Evolutionary conservation across 2,329 filamentous ascomycete species (phyloP).

Genomic region (Cladosporium phlei): DNA sequence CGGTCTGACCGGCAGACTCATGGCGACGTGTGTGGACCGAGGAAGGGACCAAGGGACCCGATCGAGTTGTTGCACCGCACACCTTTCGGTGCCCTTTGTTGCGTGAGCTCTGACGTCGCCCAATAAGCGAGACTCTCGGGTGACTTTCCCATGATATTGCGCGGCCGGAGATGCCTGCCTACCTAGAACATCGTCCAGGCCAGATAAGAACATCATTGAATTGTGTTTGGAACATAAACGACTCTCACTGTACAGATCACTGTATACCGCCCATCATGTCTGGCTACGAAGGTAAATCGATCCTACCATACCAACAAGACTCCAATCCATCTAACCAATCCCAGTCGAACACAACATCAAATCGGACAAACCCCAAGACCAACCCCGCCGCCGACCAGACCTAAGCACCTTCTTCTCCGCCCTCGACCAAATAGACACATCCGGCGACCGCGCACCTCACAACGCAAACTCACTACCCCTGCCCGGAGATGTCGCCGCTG

Average conservation of each 20-base stretch:
- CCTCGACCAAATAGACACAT: constrained; percentile 55
- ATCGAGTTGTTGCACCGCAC: neutral
- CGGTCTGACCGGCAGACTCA: constrained; percentile 6
- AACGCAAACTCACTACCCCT: constrained; percentile 57
- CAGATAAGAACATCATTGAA: neutral
- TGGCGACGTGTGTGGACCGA: constrained; percentile 3
- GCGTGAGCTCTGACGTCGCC: constrained; percentile 3
- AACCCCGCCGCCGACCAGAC: constrained; percentile 53
- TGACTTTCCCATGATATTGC: constrained; percentile 7
- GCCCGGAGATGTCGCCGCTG: constrained; percentile 56
- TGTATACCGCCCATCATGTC: constrained; percentile 34
- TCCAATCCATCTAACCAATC: neutral
- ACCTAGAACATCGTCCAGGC: neutral
- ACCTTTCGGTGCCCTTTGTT: constrained; percentile 7
- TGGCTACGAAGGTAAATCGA: constrained; percentile 41
- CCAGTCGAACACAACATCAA: constrained; percentile 48
- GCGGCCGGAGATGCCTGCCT: constrained; percentile 18
- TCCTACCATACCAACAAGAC: neutral
- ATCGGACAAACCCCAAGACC: constrained; percentile 29
- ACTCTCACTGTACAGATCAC: neutral
- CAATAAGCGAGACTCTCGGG: neutral
- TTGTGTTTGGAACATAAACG: no score
- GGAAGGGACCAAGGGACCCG: neutral
- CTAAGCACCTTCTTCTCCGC: constrained; percentile 62
- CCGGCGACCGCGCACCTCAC: constrained; percentile 44